Conservation (phyloP, 2,329 filamentous ascomycete genomes). For the Catunica adiposa region DNA sequence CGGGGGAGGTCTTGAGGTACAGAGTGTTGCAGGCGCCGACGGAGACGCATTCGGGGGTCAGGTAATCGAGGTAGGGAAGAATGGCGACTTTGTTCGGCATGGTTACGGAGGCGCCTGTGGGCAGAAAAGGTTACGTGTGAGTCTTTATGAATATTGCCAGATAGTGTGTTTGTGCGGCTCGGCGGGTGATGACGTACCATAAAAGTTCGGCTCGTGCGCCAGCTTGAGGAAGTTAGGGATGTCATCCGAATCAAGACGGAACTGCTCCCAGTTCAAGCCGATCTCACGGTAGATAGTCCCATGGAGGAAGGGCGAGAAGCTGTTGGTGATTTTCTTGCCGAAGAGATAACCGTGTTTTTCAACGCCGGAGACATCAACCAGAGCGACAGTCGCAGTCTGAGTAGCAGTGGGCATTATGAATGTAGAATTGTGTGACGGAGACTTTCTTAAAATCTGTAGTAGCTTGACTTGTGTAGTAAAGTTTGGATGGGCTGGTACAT, state of each 20-base stretch:
- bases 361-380: slow-evolving; percentile 3
- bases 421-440: not conserved
- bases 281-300: slow-evolving; percentile 35
- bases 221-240: slow-evolving; percentile 33
- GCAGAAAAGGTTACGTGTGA: not conserved
- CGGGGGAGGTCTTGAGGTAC: slow-evolving; percentile 38
- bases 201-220: slow-evolving; percentile 41
- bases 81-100: slow-evolving; percentile 77
- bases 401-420: not conserved
- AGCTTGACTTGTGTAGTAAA: too few species aligned
- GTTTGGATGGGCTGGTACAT: too few species aligned
- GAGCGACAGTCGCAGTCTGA: not conserved
- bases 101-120: slow-evolving; percentile 50
- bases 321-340: slow-evolving; percentile 38
- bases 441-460: not conserved
- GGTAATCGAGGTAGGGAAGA: slow-evolving; percentile 52
- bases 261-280: slow-evolving; percentile 33
- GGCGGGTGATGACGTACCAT: slow-evolving; percentile 31
- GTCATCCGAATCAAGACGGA: slow-evolving; percentile 35
- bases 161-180: not conserved
- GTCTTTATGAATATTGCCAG: not conserved
- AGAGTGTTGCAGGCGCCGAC: slow-evolving; percentile 71
- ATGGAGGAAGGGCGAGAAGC: slow-evolving; percentile 39
- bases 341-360: slow-evolving; percentile 36
- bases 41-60: slow-evolving; percentile 55